Base-by-base conservation (phyloP, 345 rosid species). In the Populus pruinosa region DNA sequence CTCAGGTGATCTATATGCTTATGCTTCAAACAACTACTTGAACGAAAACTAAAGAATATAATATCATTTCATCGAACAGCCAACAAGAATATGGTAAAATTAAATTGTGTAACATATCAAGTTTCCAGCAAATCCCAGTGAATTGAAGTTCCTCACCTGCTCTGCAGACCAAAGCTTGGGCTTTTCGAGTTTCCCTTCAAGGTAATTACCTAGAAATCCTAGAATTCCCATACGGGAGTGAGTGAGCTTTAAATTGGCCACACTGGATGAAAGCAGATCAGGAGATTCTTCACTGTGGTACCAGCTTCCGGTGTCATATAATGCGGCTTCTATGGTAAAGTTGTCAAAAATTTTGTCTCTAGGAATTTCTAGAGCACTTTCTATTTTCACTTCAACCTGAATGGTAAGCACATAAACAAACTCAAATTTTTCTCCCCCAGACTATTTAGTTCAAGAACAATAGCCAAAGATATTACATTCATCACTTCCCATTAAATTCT, bases 161-260 rank as follows among this genome's bases (percentile, higher is more conserved):
- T 95, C 97, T 16, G 98, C 96, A 73, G 97, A 93, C 99, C 99
- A 95, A 70, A 95, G 93, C 87, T 83, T 93, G 59, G 99, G 98
- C 74, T 75, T 86, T 79, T 90, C 91, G 62, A 95, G 80, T 83
- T 86, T 90, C 75, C 96, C 99, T 75, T 71, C 87, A 53, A 95
- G 97, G 79, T 83, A 59, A 86, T 89, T 87, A 79, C 94, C 98
- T 79, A 84, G 87, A 85, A 92, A 92, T 70, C 91, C 94, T 67
- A 86, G 86, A 81, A 69, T 70, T 69, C 78, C 68, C 81, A 79
- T 81, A 35, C 85, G 83, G 21, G 91, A 79, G 70, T 84, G 81
- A 76, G 56, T 86, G 71, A 88, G 83, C 82, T 81, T 89, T 72
- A 93, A 71, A 76, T 83, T 87, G 80, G 94, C 90, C 81, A 88